Percentiles rank a stretch among this genome's conserved stretches.
phyloP scores from a whole-genome alignment of 768 basidiomycete species.

The Russula olivacea region DNA sequence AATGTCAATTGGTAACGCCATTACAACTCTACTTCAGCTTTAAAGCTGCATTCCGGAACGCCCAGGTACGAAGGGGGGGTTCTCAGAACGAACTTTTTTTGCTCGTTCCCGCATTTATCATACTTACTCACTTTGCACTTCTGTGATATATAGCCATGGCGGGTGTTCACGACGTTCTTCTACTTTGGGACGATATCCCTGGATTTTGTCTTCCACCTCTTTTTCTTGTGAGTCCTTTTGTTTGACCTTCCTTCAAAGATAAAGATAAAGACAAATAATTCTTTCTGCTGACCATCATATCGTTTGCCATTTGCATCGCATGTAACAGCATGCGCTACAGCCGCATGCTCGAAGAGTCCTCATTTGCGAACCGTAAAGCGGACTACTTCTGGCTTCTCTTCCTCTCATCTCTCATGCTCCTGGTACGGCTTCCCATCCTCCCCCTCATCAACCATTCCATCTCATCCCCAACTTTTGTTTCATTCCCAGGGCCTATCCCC shows the following conservation, averaged over 20 bases:
- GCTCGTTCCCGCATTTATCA: too few species aligned
- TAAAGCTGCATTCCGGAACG: constrained; percentile 75
- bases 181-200: constrained; percentile 93
- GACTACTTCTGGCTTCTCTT: constrained; percentile 95
- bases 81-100: neutral
- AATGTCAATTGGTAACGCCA: constrained; percentile 88
- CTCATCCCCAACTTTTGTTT: too few species aligned
- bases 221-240: constrained; percentile 80
- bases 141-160: constrained; percentile 60
- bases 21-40: constrained; percentile 91
- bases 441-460: neutral
- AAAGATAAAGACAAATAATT: too few species aligned
- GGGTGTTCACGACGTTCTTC: constrained; percentile 85
- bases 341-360: constrained; percentile 93
- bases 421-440: constrained; percentile 45
- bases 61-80: constrained; percentile 50
- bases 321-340: constrained; percentile 88
- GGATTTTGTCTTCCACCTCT: constrained; percentile 94
- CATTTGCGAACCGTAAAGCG: constrained; percentile 83
- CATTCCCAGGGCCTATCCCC: constrained; percentile 64
- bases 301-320: neutral
- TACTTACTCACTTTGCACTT: neutral
- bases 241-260: too few species aligned
- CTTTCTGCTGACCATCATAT: neutral
- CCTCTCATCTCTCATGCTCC: constrained; percentile 76